These are phyloP conservation scores for Fremontodendron californicum DNA, from an alignment of 345 rosid species.

Conservation along the genomic window DNA sequence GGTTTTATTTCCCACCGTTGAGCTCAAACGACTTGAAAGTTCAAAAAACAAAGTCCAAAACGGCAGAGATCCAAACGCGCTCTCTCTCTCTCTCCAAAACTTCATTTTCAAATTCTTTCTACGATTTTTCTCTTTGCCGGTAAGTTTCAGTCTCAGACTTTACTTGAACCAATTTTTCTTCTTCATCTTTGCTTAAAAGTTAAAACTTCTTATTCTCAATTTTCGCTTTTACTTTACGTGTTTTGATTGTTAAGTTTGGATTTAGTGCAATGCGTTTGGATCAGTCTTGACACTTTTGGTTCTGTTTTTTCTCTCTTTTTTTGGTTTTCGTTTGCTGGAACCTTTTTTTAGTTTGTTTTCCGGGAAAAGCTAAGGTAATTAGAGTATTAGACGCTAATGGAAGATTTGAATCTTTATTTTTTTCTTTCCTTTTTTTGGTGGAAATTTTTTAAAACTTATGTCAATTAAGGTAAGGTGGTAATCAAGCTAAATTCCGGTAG, in stretches of 20 bases:
- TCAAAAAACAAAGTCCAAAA: neutral
- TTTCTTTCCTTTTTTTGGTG: neutral
- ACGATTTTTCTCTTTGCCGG: slow-evolving; percentile 9
- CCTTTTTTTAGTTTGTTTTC: neutral
- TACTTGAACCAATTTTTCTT: neutral
- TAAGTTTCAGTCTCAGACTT: slow-evolving; percentile 10
- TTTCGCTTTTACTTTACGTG: neutral
- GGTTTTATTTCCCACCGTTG: slow-evolving; percentile 5
- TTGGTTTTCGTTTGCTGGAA: neutral
- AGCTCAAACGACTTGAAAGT: slow-evolving; percentile 1
- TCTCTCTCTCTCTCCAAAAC: neutral
- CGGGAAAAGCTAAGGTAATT: neutral
- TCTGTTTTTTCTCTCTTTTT: neutral
- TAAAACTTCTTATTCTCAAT: neutral
- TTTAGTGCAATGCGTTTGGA: slow-evolving; percentile 20
- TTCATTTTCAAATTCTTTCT: neutral
- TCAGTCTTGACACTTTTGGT: slow-evolving; percentile 8
- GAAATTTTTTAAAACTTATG: neutral
- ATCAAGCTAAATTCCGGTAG: neutral
- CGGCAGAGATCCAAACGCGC: slow-evolving; percentile 11
- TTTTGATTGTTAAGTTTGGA: slow-evolving; percentile 14
- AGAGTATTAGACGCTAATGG: neutral
- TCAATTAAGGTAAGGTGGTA: neutral
- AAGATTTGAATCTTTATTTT: neutral
- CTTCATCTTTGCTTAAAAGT: neutral